These are phyloP conservation scores for Chlamydomonas eustigma DNA, from an alignment of 139 green algal species.

Conservation along the genomic window DNA sequence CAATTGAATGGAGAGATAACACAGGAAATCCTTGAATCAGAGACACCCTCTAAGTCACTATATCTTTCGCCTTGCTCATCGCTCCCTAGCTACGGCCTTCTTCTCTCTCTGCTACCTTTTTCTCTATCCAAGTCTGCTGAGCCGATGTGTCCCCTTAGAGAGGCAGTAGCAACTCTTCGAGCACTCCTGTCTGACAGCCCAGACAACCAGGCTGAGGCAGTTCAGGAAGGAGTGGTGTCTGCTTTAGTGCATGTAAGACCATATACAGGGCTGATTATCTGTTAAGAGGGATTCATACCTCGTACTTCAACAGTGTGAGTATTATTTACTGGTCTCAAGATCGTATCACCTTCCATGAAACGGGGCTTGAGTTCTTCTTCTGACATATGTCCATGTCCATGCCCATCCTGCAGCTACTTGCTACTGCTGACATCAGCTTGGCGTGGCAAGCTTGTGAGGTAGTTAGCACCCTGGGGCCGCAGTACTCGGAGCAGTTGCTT, in stretches of 20 bases:
- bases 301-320: too few species aligned
- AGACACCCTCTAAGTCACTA: background rate
- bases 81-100: slow-evolving; percentile 30
- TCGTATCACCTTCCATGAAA: too few species aligned
- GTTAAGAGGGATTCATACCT: too few species aligned
- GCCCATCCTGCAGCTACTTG: slow-evolving; percentile 25
- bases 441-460: slow-evolving; percentile 38
- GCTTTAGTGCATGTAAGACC: slow-evolving; percentile 36
- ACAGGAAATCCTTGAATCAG: background rate
- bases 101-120: slow-evolving; percentile 34
- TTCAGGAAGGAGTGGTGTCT: slow-evolving; percentile 16
- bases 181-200: slow-evolving; percentile 30
- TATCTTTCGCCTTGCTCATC: background rate
- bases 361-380: too few species aligned
- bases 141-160: slow-evolving; percentile 33
- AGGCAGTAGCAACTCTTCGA: slow-evolving; percentile 24
- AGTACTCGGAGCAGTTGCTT: slow-evolving; percentile 9
- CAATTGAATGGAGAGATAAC: background rate
- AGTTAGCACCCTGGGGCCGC: slow-evolving; percentile 9
- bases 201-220: slow-evolving; percentile 15
- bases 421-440: slow-evolving; percentile 34
- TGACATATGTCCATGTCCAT: background rate
- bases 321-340: too few species aligned
- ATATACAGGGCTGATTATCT: too few species aligned
- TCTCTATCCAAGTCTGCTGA: slow-evolving; percentile 14